Conservation (phyloP, 495 filamentous ascomycete species). For the Podospora sp. region DNA sequence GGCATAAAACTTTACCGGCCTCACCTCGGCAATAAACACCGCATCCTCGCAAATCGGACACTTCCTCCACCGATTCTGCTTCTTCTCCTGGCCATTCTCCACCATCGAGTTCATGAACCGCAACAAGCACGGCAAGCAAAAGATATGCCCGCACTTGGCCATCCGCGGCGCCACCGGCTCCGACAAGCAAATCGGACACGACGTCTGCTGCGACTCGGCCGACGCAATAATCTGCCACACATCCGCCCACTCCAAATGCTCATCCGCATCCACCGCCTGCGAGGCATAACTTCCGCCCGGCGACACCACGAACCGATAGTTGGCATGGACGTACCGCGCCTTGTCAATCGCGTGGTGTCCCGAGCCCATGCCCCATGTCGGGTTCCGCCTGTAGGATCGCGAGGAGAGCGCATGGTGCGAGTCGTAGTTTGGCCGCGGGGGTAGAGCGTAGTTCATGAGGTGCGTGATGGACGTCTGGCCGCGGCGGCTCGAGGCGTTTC, state of each 20-base stretch:
- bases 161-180: slow-evolving; percentile 91
- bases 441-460: slow-evolving; percentile 86
- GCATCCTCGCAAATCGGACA: slow-evolving; percentile 95
- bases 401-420: slow-evolving; percentile 52
- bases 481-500: slow-evolving; percentile 79
- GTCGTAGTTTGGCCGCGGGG: slow-evolving; percentile 71
- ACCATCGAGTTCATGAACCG: slow-evolving; percentile 92
- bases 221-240: slow-evolving; percentile 92
- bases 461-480: slow-evolving; percentile 97
- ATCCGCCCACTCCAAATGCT: slow-evolving; percentile 86
- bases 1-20: slow-evolving; percentile 86
- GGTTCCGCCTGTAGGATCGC: slow-evolving; percentile 60
- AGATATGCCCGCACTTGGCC: slow-evolving; percentile 97
- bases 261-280: slow-evolving; percentile 84
- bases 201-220: slow-evolving; percentile 79
- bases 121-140: slow-evolving; percentile 90
- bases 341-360: slow-evolving; percentile 93
- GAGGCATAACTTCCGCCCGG: slow-evolving; percentile 76
- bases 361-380: slow-evolving; percentile 84
- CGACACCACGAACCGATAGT: slow-evolving; percentile 94
- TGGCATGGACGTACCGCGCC: slow-evolving; percentile 92
- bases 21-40: slow-evolving; percentile 84
- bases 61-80: slow-evolving; percentile 73
- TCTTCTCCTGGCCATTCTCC: slow-evolving; percentile 65
- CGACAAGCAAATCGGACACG: slow-evolving; percentile 92